Evolutionary conservation across 2,329 filamentous ascomycete genomes (phyloP).

Genomic region (Akanthomyces dipterigenus): DNA sequence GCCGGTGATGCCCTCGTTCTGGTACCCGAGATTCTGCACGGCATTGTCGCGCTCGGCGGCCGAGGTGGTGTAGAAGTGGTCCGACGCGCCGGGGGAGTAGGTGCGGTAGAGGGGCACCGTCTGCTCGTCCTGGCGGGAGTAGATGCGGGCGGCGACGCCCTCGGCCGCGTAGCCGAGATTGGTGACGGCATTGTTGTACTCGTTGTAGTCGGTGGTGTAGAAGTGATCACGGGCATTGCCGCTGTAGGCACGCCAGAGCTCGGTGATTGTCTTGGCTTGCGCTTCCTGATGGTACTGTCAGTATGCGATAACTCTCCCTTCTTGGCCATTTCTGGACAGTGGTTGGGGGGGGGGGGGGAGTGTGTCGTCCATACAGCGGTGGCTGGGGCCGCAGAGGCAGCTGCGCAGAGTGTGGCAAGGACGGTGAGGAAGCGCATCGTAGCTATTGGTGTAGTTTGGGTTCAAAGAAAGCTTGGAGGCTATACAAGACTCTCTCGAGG

Average conservation of each 20-base stretch:
- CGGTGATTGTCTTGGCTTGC: not conserved
- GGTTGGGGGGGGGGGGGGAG: too few relatives aligned
- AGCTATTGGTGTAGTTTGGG: not conserved
- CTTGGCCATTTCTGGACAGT: too few relatives aligned
- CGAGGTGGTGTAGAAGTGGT: slow-evolving; percentile 13
- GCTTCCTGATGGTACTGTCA: not conserved
- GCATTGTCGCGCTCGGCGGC: slow-evolving; percentile 11
- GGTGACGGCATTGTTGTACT: slow-evolving; percentile 10
- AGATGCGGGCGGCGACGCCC: not conserved
- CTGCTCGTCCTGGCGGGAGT: not conserved
- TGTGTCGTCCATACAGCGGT: not conserved
- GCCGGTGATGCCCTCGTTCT: slow-evolving; percentile 7
- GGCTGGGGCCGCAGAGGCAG: not conserved
- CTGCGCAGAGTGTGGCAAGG: not conserved
- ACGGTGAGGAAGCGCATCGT: slow-evolving; percentile 8
- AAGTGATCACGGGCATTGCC: slow-evolving; percentile 3
- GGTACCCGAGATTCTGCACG: slow-evolving; percentile 1
- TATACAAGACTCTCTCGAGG: not conserved
- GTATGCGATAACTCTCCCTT: not conserved
- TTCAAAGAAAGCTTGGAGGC: not conserved
- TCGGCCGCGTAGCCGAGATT: slow-evolving; percentile 8
- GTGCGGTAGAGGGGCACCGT: slow-evolving; percentile 3
- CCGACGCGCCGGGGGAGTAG: not conserved
- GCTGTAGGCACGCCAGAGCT: slow-evolving; percentile 12
- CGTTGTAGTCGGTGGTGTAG: slow-evolving; percentile 10